These are phyloP conservation scores for Porphyra umbilicalis DNA, from an alignment of 31 red algal species.

Conservation along the genomic window DNA sequence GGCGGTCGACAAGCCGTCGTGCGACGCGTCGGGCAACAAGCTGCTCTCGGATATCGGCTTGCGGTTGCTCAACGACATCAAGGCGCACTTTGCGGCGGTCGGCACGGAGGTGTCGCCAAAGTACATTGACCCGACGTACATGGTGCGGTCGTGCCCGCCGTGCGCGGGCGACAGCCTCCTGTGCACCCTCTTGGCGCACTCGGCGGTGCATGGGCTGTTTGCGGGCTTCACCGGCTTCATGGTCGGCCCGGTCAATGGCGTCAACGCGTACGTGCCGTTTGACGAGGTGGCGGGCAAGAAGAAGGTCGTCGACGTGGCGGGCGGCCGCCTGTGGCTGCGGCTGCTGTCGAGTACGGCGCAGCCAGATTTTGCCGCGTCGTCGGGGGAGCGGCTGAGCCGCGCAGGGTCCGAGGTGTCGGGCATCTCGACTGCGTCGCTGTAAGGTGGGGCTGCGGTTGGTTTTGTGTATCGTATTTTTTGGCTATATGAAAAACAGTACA, in stretches of 20 bases:
- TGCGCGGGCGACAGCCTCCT: conserved; percentile 53
- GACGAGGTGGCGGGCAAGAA: conserved; percentile 19
- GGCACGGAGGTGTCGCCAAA: conserved; percentile 55
- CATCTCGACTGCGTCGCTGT: neutral
- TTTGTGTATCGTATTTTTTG: too few relatives aligned
- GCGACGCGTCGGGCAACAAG: conserved; percentile 33
- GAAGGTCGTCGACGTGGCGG: conserved; percentile 18
- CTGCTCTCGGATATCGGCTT: conserved; percentile 54
- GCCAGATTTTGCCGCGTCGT: neutral
- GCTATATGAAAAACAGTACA: too few relatives aligned
- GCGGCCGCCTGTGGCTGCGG: conserved; percentile 30
- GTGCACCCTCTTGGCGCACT: conserved; percentile 54
- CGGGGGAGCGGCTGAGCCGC: neutral
- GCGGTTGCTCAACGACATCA: conserved; percentile 29
- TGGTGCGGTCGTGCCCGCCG: conserved; percentile 45
- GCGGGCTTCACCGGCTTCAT: conserved; percentile 44
- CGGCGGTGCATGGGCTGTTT: conserved; percentile 43
- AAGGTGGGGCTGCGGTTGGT: neutral
- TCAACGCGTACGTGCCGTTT: conserved; percentile 34
- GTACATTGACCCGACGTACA: conserved; percentile 85
- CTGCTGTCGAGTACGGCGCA: conserved; percentile 33
- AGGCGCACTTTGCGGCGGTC: conserved; percentile 27
- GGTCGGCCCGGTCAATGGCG: conserved; percentile 39
- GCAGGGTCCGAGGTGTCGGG: neutral
- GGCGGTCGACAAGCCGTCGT: neutral